phyloP scores from a whole-genome alignment of 2,329 filamentous ascomycete species.

The Plectosphaerella plurivora region DNA sequence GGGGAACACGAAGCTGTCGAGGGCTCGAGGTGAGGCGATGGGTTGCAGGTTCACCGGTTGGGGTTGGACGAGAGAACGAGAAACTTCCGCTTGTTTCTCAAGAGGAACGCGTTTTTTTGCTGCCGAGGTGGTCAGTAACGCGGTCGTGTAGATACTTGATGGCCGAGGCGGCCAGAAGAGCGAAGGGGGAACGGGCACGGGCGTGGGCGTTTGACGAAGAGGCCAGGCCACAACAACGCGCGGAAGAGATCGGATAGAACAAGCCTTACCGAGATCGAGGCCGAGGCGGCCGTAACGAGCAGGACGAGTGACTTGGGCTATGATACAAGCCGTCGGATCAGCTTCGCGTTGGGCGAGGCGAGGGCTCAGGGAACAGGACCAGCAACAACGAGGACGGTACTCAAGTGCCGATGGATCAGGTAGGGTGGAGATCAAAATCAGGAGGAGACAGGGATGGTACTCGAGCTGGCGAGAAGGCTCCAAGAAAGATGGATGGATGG shows the following conservation, averaged over 20 bases:
- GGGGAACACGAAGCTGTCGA: constrained; percentile 2
- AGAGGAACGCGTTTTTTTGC: neutral
- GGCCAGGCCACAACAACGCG: too few species aligned
- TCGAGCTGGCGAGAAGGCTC: constrained; percentile 6
- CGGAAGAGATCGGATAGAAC: too few species aligned
- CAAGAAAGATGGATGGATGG: neutral
- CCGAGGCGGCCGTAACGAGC: too few species aligned
- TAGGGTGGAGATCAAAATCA: neutral
- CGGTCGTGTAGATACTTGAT: neutral
- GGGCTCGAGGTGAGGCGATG: neutral
- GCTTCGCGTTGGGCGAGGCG: too few species aligned
- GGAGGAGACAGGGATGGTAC: neutral
- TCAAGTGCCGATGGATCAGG: too few species aligned
- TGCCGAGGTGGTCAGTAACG: neutral
- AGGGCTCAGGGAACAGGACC: too few species aligned
- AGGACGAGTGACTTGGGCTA: too few species aligned
- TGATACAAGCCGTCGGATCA: too few species aligned
- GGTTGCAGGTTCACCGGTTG: neutral
- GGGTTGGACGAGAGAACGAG: neutral
- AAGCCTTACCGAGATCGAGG: neutral
- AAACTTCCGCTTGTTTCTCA: neutral
- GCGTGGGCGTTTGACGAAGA: too few species aligned
- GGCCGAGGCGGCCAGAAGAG: neutral
- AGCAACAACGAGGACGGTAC: too few species aligned
- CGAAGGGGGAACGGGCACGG: too few species aligned